phyloP scores from a whole-genome alignment of 495 filamentous ascomycete genomes.

The Tuber calosporum region DNA sequence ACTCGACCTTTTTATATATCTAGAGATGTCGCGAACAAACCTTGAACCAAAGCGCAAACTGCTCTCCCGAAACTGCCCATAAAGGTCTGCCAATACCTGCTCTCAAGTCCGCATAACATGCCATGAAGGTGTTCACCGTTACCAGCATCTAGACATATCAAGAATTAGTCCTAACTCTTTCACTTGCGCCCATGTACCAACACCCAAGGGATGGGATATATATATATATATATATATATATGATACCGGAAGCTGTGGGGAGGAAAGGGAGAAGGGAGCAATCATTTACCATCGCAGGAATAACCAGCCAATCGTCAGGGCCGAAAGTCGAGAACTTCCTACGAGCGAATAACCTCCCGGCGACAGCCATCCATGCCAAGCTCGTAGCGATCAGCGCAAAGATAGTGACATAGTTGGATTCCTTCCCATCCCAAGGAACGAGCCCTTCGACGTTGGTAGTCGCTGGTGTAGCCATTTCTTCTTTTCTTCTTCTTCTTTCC shows the following conservation, averaged over 20 bases:
- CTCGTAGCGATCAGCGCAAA: background rate
- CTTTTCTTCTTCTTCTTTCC: background rate
- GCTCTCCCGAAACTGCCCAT: background rate
- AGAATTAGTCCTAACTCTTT: background rate
- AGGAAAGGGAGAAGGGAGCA: background rate
- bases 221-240: background rate
- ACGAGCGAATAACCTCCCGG: background rate
- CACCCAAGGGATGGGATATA: background rate
- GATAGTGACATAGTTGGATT: background rate
- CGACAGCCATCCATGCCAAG: background rate
- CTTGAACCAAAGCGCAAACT: background rate
- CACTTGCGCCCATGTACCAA: background rate
- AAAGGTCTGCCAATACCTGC: background rate
- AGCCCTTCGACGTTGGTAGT: background rate
- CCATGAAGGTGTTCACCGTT: slow-evolving; percentile 3
- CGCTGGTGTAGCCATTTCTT: background rate
- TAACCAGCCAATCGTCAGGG: background rate
- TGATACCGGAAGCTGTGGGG: background rate
- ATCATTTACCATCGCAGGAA: background rate
- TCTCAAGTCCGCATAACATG: background rate
- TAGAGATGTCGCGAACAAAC: background rate
- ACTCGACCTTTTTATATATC: background rate
- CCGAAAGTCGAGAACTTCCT: slow-evolving; percentile 2
- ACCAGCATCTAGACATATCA: background rate
- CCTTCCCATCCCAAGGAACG: background rate